Conservation (phyloP, 2,329 filamentous ascomycete species). For the Colletotrichum sp. region DNA sequence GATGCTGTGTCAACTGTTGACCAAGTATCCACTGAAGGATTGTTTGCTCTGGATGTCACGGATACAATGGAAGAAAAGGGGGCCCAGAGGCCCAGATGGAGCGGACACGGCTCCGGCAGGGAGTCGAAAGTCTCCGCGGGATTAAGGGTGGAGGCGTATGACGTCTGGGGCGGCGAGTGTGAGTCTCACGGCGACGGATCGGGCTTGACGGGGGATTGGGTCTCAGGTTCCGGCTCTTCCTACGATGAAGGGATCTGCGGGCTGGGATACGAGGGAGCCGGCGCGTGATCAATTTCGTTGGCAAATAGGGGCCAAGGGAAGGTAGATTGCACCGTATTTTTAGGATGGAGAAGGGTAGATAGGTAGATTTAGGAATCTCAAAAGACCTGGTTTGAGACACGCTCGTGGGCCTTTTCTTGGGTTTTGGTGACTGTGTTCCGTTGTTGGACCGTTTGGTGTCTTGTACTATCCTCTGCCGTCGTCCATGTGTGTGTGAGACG, state of each 20-base stretch:
- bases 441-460: neutral
- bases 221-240: neutral
- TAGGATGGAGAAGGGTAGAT: neutral
- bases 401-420: neutral
- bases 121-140: neutral
- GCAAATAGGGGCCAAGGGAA: neutral
- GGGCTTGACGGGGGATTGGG: neutral
- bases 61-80: neutral
- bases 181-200: neutral
- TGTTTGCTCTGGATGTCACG: constrained; percentile 5
- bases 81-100: neutral
- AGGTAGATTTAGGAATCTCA: neutral
- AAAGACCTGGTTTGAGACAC: neutral
- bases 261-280: neutral
- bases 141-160: neutral
- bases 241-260: neutral
- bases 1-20: neutral
- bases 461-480: neutral
- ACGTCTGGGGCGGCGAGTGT: neutral
- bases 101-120: neutral
- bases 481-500: neutral
- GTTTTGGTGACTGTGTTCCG: neutral
- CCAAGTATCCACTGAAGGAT: neutral
- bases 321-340: neutral
- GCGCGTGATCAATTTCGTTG: neutral